Evolutionary conservation across 257 asterid genomes (phyloP), one percentile per base, ranked within the genome.

Genomic region (Gentiana macrophylla): DNA sequence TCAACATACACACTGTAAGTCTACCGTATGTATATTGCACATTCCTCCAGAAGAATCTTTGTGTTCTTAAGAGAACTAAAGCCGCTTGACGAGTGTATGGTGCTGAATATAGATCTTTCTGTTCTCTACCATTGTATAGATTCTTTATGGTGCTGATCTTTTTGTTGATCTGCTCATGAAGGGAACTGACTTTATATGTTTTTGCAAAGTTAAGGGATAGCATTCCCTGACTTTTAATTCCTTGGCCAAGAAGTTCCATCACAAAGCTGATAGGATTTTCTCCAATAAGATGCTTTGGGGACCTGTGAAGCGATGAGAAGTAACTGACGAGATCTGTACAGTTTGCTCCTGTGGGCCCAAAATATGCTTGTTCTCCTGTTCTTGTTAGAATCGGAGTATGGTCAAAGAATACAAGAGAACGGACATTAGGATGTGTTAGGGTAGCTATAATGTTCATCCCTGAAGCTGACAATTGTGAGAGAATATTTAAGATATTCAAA

Each of bases 21-120:
- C 64, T 60, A 37, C 64, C 50, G 37, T 60, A 50, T 11, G 64
- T 60, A 3, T 60, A 60, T 60, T 60, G 56, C 12, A 50, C 64
- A 37, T 60, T 50, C 34, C 64, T 36, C 64, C 56, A 50, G 15
- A 60, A 60, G 56, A 60, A 60, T 38, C 57, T 60, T 7, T 60
- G 56, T 60, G 64, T 50, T 50, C 56, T 49, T 32, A 60, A 37
- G 49, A 60, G 56, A 9, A 60, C 64, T 37, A 50, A 48, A 50
- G 32, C 56, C 37, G 56, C 64, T 37, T 60, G 64, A 46, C 50
- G 64, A 36, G 64, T 36, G 51, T 60, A 50, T 50, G 64, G 64
- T 24, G 64, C 64, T 37, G 56, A 12, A 24, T 46, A 37, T 24
- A 32, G 4, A 32, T 50, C 34, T 50, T 50, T 32, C 12, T 24